phyloP scores from a whole-genome alignment of 202 grass and related monocot species.

The Elaeis oleifera region DNA sequence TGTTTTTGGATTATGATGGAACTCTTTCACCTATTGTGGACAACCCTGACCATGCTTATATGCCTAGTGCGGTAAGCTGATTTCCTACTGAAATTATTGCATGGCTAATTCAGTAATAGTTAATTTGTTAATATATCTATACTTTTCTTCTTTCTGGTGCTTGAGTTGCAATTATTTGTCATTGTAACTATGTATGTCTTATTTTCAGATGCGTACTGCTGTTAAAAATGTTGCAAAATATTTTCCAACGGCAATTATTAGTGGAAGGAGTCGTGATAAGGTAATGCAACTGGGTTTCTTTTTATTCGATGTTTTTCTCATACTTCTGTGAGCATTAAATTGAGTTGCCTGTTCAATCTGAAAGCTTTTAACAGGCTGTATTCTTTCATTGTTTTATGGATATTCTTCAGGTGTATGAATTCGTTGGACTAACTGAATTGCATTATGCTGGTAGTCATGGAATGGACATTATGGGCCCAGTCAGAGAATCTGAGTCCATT shows the following conservation, averaged over 20 bases:
- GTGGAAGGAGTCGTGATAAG: slow-evolving; percentile 53
- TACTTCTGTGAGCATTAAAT: too few relatives aligned
- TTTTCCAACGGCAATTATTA: slow-evolving; percentile 52
- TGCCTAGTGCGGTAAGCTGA: slow-evolving; percentile 33
- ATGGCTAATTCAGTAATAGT: too few relatives aligned
- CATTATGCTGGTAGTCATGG: slow-evolving; percentile 69
- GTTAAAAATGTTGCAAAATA: slow-evolving; percentile 32
- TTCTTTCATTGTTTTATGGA: neutral
- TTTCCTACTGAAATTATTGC: neutral
- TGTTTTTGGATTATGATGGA: slow-evolving; percentile 53
- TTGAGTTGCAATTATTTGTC: neutral
- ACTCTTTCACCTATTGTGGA: slow-evolving; percentile 49
- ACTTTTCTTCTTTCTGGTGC: neutral
- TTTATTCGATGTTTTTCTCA: neutral
- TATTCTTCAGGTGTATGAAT: slow-evolving; percentile 39
- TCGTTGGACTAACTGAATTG: slow-evolving; percentile 38
- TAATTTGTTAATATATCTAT: neutral
- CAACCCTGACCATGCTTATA: slow-evolving; percentile 41
- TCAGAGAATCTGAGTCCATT: slow-evolving; percentile 10
- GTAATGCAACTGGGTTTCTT: slow-evolving; percentile 8
- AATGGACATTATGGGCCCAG: slow-evolving; percentile 50
- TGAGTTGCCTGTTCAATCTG: too few relatives aligned
- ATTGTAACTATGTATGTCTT: neutral
- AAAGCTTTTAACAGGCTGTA: too few relatives aligned
- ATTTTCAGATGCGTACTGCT: slow-evolving; percentile 39